phyloP scores from a whole-genome alignment of 2,329 filamentous ascomycete species.

The Raffaelea deltoideospora region DNA sequence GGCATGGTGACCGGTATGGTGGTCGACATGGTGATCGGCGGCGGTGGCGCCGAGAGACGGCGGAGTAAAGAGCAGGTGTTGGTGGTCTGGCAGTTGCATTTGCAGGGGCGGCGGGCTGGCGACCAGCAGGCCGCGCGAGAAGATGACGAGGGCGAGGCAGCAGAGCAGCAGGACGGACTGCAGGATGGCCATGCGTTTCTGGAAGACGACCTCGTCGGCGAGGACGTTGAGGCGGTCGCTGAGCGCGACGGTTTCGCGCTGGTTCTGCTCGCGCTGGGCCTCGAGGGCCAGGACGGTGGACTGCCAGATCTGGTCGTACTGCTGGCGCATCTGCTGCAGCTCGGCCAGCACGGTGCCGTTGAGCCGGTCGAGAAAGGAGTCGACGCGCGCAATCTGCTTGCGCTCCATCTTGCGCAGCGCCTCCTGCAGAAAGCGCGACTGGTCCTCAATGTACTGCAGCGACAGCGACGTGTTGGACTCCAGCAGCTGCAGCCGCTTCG shows the following conservation, averaged over 20 bases:
- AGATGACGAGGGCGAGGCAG: slow-evolving; percentile 77
- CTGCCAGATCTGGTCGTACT: slow-evolving; percentile 96
- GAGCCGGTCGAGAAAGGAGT: slow-evolving; percentile 66
- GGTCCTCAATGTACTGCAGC: slow-evolving; percentile 90
- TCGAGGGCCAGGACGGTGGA: slow-evolving; percentile 86
- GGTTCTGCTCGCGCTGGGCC: slow-evolving; percentile 69
- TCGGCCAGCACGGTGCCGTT: slow-evolving; percentile 79
- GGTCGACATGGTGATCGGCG: not conserved
- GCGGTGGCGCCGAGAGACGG: not conserved
- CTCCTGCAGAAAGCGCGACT: slow-evolving; percentile 78
- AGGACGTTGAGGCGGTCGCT: slow-evolving; percentile 69
- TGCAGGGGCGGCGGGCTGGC: slow-evolving; percentile 12
- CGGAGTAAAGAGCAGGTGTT: not conserved
- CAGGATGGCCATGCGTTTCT: slow-evolving; percentile 85
- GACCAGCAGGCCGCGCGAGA: slow-evolving; percentile 37
- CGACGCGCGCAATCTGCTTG: slow-evolving; percentile 70
- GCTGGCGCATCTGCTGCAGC: slow-evolving; percentile 58
- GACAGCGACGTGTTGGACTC: slow-evolving; percentile 89
- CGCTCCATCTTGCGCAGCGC: slow-evolving; percentile 78
- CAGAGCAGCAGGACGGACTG: slow-evolving; percentile 78
- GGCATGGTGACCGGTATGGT: not conserved
- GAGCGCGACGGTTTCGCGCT: slow-evolving; percentile 70
- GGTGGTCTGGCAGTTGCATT: slow-evolving; percentile 1
- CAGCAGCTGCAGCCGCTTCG: slow-evolving; percentile 79
- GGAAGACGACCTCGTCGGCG: slow-evolving; percentile 78